Evolutionary conservation across 108 stramenopile species (phyloP), one percentile per base, ranked within the genome.

Genomic region (Nitzschia inconspicua): DNA sequence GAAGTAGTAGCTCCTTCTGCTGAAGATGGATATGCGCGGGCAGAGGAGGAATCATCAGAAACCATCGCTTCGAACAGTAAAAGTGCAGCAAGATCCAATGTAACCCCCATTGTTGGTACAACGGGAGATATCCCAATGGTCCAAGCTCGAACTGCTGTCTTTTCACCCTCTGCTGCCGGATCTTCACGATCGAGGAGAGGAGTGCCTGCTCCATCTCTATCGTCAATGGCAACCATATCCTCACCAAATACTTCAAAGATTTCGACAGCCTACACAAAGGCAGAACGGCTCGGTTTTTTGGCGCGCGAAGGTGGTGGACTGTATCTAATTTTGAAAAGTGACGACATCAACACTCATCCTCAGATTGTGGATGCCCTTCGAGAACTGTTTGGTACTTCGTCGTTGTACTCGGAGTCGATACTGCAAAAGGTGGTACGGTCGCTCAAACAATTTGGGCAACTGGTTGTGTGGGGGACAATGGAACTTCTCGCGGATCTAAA

Each of bases 381-480:
- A 32, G 77, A 83, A 47, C 69, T 89, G 53, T 40, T 74, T 13
- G 73, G 73, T 25, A 61, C 67, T 18, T 58, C 68, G 1, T 51
- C 51, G 24, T 75, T 75, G 30, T 83, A 78, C 35, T 80, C 74
- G 14, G 84, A 87, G 18, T 58, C 78, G 22, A 66, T 78, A 20
- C 57, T 87, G 26, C 58, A 65, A 29, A 78, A 79, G 52, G 47
- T 87, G 2, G 67, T 84, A 0, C 62, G 64, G n/a, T 70, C 83
- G 9, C 49, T 86, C 32, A 68, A 74, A 25, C 72, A 77, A 49
- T 73, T 82, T 47, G 90, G 90, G 10, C 84, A 91, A 42, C 40
- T 88, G 23, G 72, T 88, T 24, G 78, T 91, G 8, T 91, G 90
- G 90, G 90, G 90, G 4, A 83, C 79, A n/a, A 73, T 71, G 44